Base-by-base conservation (phyloP, 352 stramenopile species). In the Pythium chondricola region DNA sequence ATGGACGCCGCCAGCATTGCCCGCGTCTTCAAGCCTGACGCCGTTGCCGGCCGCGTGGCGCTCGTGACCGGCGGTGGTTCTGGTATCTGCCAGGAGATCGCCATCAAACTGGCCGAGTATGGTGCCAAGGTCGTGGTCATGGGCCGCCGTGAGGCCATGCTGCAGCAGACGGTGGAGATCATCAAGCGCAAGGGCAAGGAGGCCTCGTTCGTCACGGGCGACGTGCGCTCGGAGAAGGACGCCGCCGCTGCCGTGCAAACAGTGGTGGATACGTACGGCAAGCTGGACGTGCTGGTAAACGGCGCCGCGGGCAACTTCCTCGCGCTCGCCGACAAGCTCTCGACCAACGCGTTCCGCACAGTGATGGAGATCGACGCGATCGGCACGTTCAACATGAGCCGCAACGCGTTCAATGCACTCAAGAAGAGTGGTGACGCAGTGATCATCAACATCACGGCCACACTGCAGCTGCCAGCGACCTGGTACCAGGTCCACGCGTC, bases 361-460 rank as follows among this genome's bases (percentile, higher is more conserved):
- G 94, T 98, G 5, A 86, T 98, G 73, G 93, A 97, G 52, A 98
- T 98, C 55, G 95, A 98, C 70, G 67, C 91, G 13, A 72, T 97
- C 25, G 95, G 95, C 22, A 97, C 92, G 17, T 98, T 98, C 68
- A 98, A 98, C 65, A 98, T 98, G 89, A 91, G 68, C 42, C 70
- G 80, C 51, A 79, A 91, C 6, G 74, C 88, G 0, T 98, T 97
- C 52, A 61, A 80, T 6, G 66, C 69, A 17, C 71, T 98, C 33
- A 81, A 81, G 42, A 67, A 66, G 11, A 75, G 65, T 47, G 65
- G 65, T n/a, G 73, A 85, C 43, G 82, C 75, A 22, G 64, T 77
- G 32, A 96, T 98, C 51, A 77, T 98, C 52, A 98, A 98, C 74
- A 98, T 98, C 61, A 97, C 80, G 5, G 92, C 93, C 49, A 97